Percentiles rank a stretch among this genome's conserved stretches.
These are phyloP conservation scores for Podaxis pistillaris DNA, from an alignment of 768 basidiomycete species.

Conservation along the genomic window DNA sequence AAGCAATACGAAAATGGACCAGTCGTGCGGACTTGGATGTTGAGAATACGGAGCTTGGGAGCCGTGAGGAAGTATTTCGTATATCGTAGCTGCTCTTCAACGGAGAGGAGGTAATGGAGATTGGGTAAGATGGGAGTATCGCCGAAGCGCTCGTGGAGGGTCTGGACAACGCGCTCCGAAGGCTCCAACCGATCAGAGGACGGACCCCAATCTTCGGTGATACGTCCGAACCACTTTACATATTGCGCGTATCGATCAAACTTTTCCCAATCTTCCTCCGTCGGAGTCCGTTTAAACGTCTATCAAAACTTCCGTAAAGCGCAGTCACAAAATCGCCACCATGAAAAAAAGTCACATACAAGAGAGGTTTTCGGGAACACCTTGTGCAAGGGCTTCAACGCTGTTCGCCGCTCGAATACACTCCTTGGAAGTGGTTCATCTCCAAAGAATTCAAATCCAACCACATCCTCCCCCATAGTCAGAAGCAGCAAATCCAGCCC, in stretches of 20 bases:
- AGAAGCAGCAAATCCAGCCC: constrained; percentile 1
- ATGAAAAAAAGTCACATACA: not conserved
- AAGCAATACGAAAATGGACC: not conserved
- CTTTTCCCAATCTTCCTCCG: not conserved
- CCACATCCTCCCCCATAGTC: constrained; percentile 3
- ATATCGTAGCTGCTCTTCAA: constrained; percentile 1
- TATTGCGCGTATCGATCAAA: constrained; percentile 1
- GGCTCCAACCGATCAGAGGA: not conserved
- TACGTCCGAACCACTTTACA: not conserved
- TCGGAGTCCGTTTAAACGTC: not conserved
- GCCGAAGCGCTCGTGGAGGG: not conserved
- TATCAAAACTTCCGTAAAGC: not conserved
- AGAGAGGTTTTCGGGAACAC: not conserved
- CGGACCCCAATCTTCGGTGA: constrained; percentile 3
- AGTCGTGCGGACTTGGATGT: not conserved
- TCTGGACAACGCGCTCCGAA: not conserved
- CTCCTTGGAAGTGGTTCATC: not conserved
- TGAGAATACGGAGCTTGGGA: not conserved
- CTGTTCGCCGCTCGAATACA: not conserved
- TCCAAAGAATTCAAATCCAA: not conserved
- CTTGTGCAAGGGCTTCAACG: not conserved
- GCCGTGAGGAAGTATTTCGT: not conserved
- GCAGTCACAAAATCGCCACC: too few relatives aligned
- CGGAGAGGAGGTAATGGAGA: not conserved
- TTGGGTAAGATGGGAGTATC: not conserved